phyloP scores from a whole-genome alignment of 768 basidiomycete species.

The Leccinum rimulosum region DNA sequence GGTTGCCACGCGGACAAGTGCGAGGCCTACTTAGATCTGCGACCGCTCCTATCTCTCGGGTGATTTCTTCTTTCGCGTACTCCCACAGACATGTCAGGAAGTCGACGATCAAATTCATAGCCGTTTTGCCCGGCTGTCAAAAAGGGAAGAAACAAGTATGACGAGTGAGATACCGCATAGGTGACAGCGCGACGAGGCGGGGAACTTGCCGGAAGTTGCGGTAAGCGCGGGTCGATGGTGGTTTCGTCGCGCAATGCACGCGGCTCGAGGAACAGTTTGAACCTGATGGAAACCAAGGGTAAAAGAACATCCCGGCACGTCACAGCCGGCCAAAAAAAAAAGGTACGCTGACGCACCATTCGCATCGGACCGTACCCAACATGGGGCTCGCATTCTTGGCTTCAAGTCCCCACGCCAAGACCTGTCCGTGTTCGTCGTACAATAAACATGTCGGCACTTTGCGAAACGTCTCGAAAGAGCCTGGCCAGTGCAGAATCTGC shows the following conservation, averaged over 20 bases:
- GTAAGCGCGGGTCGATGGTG: slow-evolving; percentile 72
- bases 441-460: slow-evolving; percentile 85
- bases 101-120: slow-evolving; percentile 79
- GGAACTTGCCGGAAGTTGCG: slow-evolving; percentile 66
- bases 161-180: background rate
- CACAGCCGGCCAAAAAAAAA: background rate
- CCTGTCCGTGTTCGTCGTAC: slow-evolving; percentile 70
- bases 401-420: slow-evolving; percentile 84
- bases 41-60: slow-evolving; percentile 80
- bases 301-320: background rate
- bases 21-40: slow-evolving; percentile 69
- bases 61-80: slow-evolving; percentile 84
- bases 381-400: slow-evolving; percentile 77
- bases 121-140: slow-evolving; percentile 65
- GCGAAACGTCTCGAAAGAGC: slow-evolving; percentile 80
- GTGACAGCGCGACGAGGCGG: background rate
- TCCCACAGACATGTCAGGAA: slow-evolving; percentile 84
- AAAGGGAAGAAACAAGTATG: slow-evolving; percentile 6
- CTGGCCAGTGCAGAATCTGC: slow-evolving; percentile 85
- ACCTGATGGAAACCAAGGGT: slow-evolving; percentile 41
- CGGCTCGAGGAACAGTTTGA: slow-evolving; percentile 87
- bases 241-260: slow-evolving; percentile 71
- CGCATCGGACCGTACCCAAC: slow-evolving; percentile 58
- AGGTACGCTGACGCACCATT: slow-evolving; percentile 40
- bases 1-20: background rate